These are phyloP conservation scores for Lotmaria passim DNA, from an alignment of 208 protist genomes.

Conservation along the genomic window DNA sequence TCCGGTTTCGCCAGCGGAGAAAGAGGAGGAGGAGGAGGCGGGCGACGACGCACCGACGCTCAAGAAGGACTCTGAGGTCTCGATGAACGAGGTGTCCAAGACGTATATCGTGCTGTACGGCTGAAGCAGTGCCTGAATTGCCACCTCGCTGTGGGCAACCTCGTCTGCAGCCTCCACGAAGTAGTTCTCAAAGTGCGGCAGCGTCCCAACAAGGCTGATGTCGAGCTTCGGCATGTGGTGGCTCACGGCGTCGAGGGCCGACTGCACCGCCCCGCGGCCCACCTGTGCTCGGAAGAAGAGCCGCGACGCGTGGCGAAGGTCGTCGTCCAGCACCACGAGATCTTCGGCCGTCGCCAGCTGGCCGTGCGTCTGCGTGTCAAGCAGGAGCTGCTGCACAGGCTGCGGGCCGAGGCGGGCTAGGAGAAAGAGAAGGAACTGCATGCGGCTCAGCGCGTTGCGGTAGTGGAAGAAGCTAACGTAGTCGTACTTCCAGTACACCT, in stretches of 20 bases:
- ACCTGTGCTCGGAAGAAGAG: conserved; percentile 45
- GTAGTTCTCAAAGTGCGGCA: conserved; percentile 81
- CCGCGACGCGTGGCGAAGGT: conserved; percentile 45
- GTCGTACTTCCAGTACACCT: conserved; percentile 87
- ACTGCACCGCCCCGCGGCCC: conserved; percentile 46
- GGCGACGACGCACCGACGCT: conserved; percentile 48
- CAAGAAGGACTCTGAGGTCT: conserved; percentile 77
- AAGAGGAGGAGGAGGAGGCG: too few relatives aligned
- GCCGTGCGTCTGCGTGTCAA: conserved; percentile 30
- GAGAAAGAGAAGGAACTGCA: conserved; percentile 61
- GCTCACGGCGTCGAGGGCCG: conserved; percentile 69
- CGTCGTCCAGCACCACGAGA: conserved; percentile 69
- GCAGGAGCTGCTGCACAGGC: conserved; percentile 58
- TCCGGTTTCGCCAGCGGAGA: background rate
- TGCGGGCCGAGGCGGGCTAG: conserved; percentile 55
- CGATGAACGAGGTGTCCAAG: conserved; percentile 86
- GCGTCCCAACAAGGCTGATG: conserved; percentile 63
- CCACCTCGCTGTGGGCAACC: conserved; percentile 56
- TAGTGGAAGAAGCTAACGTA: conserved; percentile 84
- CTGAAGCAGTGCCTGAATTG: conserved; percentile 39
- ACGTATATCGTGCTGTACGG: conserved; percentile 62
- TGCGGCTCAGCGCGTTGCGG: conserved; percentile 63
- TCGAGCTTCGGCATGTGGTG: conserved; percentile 76
- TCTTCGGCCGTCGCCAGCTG: conserved; percentile 36
- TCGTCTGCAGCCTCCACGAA: conserved; percentile 45